Evolutionary conservation across 2,329 filamentous ascomycete genomes (phyloP).

Genomic region (Dryadomyces quercus-mongolicae): DNA sequence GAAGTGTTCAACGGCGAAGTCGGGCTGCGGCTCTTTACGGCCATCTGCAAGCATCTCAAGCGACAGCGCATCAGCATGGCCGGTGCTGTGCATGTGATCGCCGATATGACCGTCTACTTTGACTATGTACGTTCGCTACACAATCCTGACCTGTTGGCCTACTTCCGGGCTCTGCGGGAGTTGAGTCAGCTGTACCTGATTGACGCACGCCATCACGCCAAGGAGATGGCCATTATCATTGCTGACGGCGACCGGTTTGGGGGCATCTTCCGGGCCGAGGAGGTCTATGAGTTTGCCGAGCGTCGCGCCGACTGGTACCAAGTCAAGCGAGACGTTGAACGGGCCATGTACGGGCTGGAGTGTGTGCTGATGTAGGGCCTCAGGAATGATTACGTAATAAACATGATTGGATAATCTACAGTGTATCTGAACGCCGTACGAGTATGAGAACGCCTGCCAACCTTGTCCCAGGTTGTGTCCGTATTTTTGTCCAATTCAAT

Average conservation of each 20-base stretch:
- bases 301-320: constrained; percentile 89
- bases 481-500: background rate
- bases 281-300: constrained; percentile 96
- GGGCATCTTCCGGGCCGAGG: constrained; percentile 87
- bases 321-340: constrained; percentile 79
- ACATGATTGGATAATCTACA: no score
- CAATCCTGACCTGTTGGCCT: constrained; percentile 74
- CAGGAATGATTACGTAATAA: background rate
- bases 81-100: constrained; percentile 84
- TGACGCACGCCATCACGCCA: constrained; percentile 73
- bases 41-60: constrained; percentile 94
- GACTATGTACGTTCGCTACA: constrained; percentile 69
- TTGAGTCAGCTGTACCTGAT: constrained; percentile 94
- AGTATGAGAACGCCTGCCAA: no score
- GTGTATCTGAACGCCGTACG: no score
- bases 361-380: constrained; percentile 66
- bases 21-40: constrained; percentile 79
- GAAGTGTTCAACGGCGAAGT: constrained; percentile 99
- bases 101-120: constrained; percentile 92
- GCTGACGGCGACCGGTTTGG: constrained; percentile 82
- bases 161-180: constrained; percentile 85
- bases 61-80: constrained; percentile 83
- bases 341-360: constrained; percentile 93
- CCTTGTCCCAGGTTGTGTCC: no score
- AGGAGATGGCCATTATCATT: constrained; percentile 91